These are phyloP conservation scores for Ramaria sp. DNA, from an alignment of 768 basidiomycete species.

Conservation along the genomic window DNA sequence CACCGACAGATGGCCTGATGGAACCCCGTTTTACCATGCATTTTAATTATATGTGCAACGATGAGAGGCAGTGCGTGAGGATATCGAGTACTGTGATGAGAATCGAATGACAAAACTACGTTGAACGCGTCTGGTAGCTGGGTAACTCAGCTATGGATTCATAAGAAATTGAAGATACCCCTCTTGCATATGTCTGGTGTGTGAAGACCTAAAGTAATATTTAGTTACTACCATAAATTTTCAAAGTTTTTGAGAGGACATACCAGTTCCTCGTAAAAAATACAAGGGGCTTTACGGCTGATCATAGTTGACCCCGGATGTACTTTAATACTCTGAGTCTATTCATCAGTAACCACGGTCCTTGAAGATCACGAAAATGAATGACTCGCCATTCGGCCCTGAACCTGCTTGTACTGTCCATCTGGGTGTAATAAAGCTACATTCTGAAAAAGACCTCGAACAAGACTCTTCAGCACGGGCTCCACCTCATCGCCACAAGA, in stretches of 20 bases:
- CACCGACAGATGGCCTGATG: too few species aligned
- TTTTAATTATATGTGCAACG: not conserved
- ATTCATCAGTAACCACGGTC: constrained; percentile 2
- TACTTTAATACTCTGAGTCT: constrained; percentile 62
- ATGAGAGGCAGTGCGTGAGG: not conserved
- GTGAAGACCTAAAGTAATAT: constrained; percentile 52
- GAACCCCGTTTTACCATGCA: not conserved
- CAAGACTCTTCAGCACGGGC: constrained; percentile 57
- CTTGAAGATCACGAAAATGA: constrained; percentile 2
- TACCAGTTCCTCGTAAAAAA: constrained; percentile 92
- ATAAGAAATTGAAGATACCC: constrained; percentile 76
- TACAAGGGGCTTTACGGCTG: constrained; percentile 74
- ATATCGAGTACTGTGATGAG: not conserved
- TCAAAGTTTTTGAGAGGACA: constrained; percentile 18
- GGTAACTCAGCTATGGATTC: constrained; percentile 26
- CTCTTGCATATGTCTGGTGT: constrained; percentile 78
- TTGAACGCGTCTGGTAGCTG: constrained; percentile 3
- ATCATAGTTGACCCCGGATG: constrained; percentile 80
- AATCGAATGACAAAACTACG: not conserved
- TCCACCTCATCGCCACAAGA: constrained; percentile 57
- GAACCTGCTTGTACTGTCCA: constrained; percentile 75
- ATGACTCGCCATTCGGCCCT: constrained; percentile 52
- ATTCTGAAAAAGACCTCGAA: constrained; percentile 71
- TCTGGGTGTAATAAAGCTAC: constrained; percentile 78
- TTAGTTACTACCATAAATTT: not conserved